A percentile compares a stretch with the other conserved stretches of the same genome.
phyloP scores from a whole-genome alignment of 1,139 yeast species.

The Blastobotrys apis region DNA sequence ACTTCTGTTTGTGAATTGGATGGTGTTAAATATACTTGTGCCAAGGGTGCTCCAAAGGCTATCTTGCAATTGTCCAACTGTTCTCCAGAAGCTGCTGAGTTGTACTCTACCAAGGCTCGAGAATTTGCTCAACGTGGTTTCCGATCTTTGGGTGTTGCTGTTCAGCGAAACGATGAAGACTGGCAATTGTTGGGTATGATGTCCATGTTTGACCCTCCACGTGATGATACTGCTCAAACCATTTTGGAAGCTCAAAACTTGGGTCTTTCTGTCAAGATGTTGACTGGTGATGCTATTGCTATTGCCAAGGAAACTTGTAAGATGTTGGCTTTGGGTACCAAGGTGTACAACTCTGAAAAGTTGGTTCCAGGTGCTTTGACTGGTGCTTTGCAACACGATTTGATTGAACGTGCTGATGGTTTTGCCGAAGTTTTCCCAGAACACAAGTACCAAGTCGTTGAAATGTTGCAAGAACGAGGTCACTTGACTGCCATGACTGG shows the following conservation, averaged over 20 bases:
- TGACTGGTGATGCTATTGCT: constrained; percentile 99
- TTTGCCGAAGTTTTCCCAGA: constrained; percentile 81
- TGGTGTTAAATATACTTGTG: constrained; percentile 94
- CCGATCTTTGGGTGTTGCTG: constrained; percentile 98
- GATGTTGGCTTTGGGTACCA: constrained; percentile 95
- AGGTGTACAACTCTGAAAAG: constrained; percentile 96
- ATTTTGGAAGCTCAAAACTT: constrained; percentile 88
- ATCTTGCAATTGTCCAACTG: constrained; percentile 96
- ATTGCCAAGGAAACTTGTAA: constrained; percentile 98
- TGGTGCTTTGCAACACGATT: constrained; percentile 79
- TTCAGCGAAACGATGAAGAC: constrained; percentile 99
- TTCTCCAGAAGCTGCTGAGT: constrained; percentile 91
- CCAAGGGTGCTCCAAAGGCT: constrained; percentile 98
- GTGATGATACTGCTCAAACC: constrained; percentile 97
- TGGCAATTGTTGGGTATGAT: constrained; percentile 97
- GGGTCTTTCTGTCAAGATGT: constrained; percentile 96
- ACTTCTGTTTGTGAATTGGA: constrained; percentile 94
- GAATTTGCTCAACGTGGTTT: constrained; percentile 98
- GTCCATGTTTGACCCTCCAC: constrained; percentile 99
- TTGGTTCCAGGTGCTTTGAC: constrained; percentile 83
- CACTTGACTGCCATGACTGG: constrained; percentile 80
- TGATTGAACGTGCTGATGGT: constrained; percentile 76
- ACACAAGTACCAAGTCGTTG: constrained; percentile 77
- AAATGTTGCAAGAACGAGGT: constrained; percentile 71
- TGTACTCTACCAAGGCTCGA: constrained; percentile 94